Evolutionary conservation across 2,329 filamentous ascomycete genomes (phyloP), one percentile per base, ranked within the genome.

Genomic region (Epichloe uncinata): DNA sequence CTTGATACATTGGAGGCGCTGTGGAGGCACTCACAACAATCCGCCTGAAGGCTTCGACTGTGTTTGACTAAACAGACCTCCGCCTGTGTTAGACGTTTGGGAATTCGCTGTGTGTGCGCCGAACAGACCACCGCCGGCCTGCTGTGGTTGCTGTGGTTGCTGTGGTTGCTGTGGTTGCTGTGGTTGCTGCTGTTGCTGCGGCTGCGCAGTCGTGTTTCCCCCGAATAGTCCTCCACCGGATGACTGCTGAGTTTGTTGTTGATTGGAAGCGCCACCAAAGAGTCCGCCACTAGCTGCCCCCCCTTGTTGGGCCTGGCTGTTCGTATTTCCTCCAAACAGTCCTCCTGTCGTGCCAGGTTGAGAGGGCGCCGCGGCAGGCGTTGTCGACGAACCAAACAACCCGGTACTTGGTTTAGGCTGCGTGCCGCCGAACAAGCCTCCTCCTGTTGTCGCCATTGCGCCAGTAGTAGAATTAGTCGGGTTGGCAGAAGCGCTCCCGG

Each of bases 391-490:
- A 18, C 64, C 63, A 52, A 67, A 68, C 34, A 68, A 56, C 12
- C 60, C 57, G 2, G 57, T 56, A 13, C 55, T 53, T 33, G 58
- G 50, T 50, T 62, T 62, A 30, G 55, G 57, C 54, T 61, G 60
- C 16, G 57, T 49, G 30, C 45, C 53, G 38, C 66, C 67, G 54
- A 69, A 70, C 34, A 71, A 55, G 46, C 67, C 61, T 41, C 67
- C 61, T 41, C 68, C 63, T 18, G 62, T 60, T 18, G 64, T 63
- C 44, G 68, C 62, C 59, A 69, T 68, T 50, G 48, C 58, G 60
- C 56, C 54, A 51, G 59, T 53, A 50, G 59, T 54, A 15, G 62
- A 54, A 52, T 57, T 48, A 36, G 61, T 52, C 13, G 63, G 56
- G 20, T 58, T 62, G 53, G 61, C 54, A 46, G 55, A 54, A 42